A percentile compares a stretch with the other conserved stretches of the same genome.
phyloP scores from a whole-genome alignment of 2,329 filamentous ascomycete species.

The Diplodia mutila region DNA sequence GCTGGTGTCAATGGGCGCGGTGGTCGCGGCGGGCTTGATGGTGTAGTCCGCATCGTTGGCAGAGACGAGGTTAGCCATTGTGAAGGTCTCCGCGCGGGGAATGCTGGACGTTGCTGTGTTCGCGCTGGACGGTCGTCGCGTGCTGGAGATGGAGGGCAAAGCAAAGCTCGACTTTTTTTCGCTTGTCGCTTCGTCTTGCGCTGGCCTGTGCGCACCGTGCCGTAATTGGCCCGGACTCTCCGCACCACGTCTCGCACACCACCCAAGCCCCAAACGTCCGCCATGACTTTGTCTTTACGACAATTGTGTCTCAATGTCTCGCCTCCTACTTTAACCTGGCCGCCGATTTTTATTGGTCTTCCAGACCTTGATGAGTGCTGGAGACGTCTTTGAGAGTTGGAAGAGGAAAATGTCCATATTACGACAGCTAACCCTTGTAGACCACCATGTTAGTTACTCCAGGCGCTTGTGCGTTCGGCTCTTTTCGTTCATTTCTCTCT shows the following conservation, averaged over 20 bases:
- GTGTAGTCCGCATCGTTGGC: constrained; percentile 70
- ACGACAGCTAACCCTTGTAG: background rate
- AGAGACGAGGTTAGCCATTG: constrained; percentile 28
- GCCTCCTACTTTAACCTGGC: background rate
- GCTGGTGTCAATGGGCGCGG: constrained; percentile 80
- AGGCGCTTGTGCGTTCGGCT: background rate
- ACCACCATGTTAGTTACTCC: background rate
- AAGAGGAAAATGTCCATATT: background rate
- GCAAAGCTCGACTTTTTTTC: constrained; percentile 25
- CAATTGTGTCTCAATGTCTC: background rate
- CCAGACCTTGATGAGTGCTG: no score
- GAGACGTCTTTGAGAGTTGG: background rate
- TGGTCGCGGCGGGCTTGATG: constrained; percentile 86
- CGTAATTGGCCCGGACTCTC: background rate
- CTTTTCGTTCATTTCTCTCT: background rate
- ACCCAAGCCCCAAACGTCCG: background rate
- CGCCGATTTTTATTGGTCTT: background rate
- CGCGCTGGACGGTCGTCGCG: constrained; percentile 18
- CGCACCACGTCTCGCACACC: background rate
- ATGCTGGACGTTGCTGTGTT: constrained; percentile 27
- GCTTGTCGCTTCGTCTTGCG: constrained; percentile 9
- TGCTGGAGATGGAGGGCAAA: constrained; percentile 10
- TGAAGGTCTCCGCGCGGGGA: constrained; percentile 20
- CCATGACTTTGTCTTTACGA: background rate
- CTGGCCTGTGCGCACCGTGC: constrained; percentile 17